Percentiles rank a stretch among this genome's conserved stretches.
Evolutionary conservation across 2,329 filamentous ascomycete species (phyloP).

Genomic region (Fusarium sublunatum): DNA sequence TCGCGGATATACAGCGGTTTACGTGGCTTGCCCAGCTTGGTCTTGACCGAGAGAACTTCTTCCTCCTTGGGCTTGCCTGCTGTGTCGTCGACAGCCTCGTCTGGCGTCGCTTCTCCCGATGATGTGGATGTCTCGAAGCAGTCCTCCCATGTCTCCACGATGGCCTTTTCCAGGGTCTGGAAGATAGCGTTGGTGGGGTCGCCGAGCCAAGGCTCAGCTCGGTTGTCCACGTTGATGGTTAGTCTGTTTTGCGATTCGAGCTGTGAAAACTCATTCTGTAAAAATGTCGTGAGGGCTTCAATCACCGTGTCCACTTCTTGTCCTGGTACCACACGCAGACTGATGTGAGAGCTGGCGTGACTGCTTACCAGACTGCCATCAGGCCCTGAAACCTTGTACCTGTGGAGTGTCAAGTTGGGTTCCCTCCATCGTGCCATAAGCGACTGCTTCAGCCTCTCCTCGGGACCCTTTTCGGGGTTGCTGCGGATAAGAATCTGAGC

Average conservation of each 20-base stretch:
- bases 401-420: constrained; percentile 92
- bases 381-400: constrained; percentile 90
- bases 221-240: constrained; percentile 86
- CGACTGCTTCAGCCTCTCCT: constrained; percentile 80
- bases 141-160: constrained; percentile 85
- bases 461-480: constrained; percentile 69
- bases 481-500: constrained; percentile 78
- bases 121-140: constrained; percentile 51
- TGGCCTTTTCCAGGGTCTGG: constrained; percentile 84
- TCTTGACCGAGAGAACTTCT: constrained; percentile 35
- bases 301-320: constrained; percentile 87
- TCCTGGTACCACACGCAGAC: constrained; percentile 90
- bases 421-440: constrained; percentile 96
- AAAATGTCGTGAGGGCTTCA: constrained; percentile 71
- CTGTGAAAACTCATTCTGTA: constrained; percentile 75
- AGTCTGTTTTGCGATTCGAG: constrained; percentile 86
- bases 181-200: constrained; percentile 93
- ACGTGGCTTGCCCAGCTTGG: constrained; percentile 51
- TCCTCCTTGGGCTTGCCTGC: constrained; percentile 37
- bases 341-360: constrained; percentile 87
- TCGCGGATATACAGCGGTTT: constrained; percentile 94
- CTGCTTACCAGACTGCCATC: constrained; percentile 93
- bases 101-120: constrained; percentile 25
- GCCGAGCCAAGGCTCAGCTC: constrained; percentile 95
- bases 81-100: neutral